Base-by-base conservation (phyloP, 805 yeast species). In the Schwanniomyces polymorphus region DNA sequence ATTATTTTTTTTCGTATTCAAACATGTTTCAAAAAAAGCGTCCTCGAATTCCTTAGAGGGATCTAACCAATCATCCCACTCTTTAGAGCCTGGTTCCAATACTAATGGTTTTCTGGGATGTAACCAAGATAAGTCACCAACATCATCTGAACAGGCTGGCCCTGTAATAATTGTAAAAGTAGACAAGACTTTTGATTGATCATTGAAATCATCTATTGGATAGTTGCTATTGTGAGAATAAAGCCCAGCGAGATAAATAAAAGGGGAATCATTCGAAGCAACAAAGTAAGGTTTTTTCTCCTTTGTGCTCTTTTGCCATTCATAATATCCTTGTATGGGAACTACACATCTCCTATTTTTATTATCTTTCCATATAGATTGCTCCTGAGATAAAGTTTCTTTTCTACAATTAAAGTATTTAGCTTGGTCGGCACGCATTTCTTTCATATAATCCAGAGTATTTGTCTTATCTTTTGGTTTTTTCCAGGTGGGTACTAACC, bases 251-350 rank as follows among this genome's bases (percentile, higher is more conserved):
- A 89, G 63, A 59, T 79, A 88, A 64, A 86, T 65, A 37, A 91
- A 53, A 7, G 78, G 68, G 0, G 67, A 64, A 46, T 78, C 80
- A 37, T 72, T 75, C 27, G 86, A 72, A 28, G 74, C 78, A 14
- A 91, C 74, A 57, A 70, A 91, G 60, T 85, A 81, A 0, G 97
- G 97, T 0, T 63, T 61, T 58, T 82, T 85, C 8, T 68, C 70
- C 3, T 57, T 58, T 38, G 63, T 68, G 27, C 56, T 51, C 25
- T 60, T 65, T 44, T 60, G 68, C 97, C 97, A 91, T 64, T 91
- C 97, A 59, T 80, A 91, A 63, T 91, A 91, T 0, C 97, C 97
- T 56, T 80, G 78, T 34, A 88, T 76, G 0, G 96, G 92, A 0
- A 90, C 80, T 0, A 85, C 83, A 61, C 97, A 91, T 33, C 97